Conservation (phyloP, 805 yeast species). For the Candida coquimbonensis region DNA sequence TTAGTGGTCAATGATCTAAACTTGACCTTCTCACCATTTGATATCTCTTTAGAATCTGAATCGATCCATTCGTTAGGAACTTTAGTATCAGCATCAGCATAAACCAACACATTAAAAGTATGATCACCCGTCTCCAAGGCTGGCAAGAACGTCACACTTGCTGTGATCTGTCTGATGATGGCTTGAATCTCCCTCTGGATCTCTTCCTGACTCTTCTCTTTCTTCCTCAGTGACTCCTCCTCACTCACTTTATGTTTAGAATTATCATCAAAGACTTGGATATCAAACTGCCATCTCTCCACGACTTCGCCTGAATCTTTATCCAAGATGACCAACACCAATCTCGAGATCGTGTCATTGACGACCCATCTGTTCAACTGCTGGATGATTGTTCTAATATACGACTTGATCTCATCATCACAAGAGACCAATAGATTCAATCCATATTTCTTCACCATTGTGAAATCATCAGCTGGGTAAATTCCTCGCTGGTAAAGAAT, state of each 20-base stretch:
- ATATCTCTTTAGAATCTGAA: conserved; percentile 48
- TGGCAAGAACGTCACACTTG: conserved; percentile 82
- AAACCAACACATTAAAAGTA: conserved; percentile 81
- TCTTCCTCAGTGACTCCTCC: conserved; percentile 3
- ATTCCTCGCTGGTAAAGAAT: conserved; percentile 86
- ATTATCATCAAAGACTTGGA: conserved; percentile 34
- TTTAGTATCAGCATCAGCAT: conserved; percentile 60
- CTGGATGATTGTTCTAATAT: conserved; percentile 56
- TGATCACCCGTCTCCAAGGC: conserved; percentile 53
- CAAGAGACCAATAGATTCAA: conserved; percentile 62
- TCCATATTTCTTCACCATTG: conserved; percentile 71
- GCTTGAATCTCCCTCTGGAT: conserved; percentile 76
- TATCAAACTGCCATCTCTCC: conserved; percentile 83
- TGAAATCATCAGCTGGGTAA: conserved; percentile 83
- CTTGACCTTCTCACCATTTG: conserved; percentile 61
- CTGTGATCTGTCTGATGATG: conserved; percentile 81
- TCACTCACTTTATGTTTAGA: conserved; percentile 8
- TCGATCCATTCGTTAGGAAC: conserved; percentile 86
- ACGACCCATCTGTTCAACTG: conserved; percentile 74
- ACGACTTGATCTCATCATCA: conserved; percentile 69
- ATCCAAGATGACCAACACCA: conserved; percentile 68
- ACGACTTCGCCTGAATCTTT: conserved; percentile 60
- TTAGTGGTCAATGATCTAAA: conserved; percentile 63
- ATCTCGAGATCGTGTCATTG: conserved; percentile 56
- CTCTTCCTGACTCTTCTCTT: conserved; percentile 29